Percentiles rank a stretch among this genome's conserved stretches.
These are phyloP conservation scores for Dendrocalamus sinicus DNA, from an alignment of 176 grass and related monocot species.

Conservation along the genomic window DNA sequence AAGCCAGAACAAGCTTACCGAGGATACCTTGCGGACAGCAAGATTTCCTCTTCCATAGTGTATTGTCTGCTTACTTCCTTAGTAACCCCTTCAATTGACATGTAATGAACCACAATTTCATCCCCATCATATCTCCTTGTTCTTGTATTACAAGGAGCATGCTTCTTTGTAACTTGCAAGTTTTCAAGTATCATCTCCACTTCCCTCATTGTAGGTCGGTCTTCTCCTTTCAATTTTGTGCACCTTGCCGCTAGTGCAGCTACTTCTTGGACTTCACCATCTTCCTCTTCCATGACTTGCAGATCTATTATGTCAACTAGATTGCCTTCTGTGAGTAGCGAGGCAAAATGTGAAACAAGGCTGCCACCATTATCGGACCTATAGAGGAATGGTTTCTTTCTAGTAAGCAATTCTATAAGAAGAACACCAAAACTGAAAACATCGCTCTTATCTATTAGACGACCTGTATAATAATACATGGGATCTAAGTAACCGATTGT, in stretches of 20 bases:
- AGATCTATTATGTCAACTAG: not conserved
- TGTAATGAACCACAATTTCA: not conserved
- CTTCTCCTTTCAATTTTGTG: constrained; percentile 35
- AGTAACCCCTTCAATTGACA: not conserved
- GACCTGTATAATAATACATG: constrained; percentile 53
- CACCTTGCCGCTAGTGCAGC: constrained; percentile 33
- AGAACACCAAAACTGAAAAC: constrained; percentile 59
- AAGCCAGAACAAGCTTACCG: not conserved
- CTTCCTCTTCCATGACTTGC: not conserved
- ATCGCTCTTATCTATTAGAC: constrained; percentile 56
- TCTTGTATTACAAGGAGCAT: not conserved
- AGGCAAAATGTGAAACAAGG: not conserved
- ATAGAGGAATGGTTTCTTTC: constrained; percentile 29
- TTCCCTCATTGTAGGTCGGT: constrained; percentile 33
- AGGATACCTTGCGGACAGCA: constrained; percentile 19
- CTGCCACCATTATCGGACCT: not conserved
- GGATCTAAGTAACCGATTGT: constrained; percentile 66
- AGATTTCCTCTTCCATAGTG: constrained; percentile 35
- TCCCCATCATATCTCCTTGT: not conserved
- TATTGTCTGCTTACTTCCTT: not conserved
- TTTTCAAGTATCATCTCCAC: constrained; percentile 39
- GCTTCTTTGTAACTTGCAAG: not conserved
- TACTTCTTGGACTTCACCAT: constrained; percentile 33
- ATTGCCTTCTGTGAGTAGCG: not conserved
- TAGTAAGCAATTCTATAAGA: constrained; percentile 53